Conservation (phyloP, 1,284 basidiomycete species). For the Ceratobasidium sp. region DNA sequence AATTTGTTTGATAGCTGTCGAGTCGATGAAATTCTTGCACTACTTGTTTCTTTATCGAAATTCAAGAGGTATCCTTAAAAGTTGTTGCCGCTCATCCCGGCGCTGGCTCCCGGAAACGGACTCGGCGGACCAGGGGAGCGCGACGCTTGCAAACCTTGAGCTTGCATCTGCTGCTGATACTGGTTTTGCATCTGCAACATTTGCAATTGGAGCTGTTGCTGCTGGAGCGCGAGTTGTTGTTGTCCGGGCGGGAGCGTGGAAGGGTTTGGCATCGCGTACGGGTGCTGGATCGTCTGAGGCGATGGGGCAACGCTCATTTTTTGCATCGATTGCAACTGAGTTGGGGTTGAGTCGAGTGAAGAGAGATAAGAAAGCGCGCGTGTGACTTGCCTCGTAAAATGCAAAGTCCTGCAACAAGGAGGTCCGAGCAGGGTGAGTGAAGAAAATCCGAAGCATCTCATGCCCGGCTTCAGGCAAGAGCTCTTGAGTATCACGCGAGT, state of each 20-base stretch:
- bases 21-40: neutral
- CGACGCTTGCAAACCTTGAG: conserved; percentile 4
- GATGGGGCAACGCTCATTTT: conserved; percentile 67
- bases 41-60: conserved; percentile 7
- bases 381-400: conserved; percentile 82
- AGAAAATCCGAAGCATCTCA: conserved; percentile 95
- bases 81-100: conserved; percentile 16
- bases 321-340: conserved; percentile 82
- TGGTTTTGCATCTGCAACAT: conserved; percentile 43
- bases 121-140: conserved; percentile 40
- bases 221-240: conserved; percentile 41
- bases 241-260: conserved; percentile 57
- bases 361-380: neutral
- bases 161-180: conserved; percentile 34
- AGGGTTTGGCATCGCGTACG: conserved; percentile 67
- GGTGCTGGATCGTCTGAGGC: conserved; percentile 61
- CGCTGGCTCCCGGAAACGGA: conserved; percentile 21
- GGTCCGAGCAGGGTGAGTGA: conserved; percentile 89
- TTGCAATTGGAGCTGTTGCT: conserved; percentile 42
- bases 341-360: neutral
- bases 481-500: conserved; percentile 93
- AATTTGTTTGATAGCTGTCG: too few species aligned
- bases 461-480: conserved; percentile 92
- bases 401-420: conserved; percentile 94
- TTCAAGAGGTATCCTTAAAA: conserved; percentile 19